Conservation (phyloP, 768 basidiomycete genomes). For the Floccularia luteovirens region DNA sequence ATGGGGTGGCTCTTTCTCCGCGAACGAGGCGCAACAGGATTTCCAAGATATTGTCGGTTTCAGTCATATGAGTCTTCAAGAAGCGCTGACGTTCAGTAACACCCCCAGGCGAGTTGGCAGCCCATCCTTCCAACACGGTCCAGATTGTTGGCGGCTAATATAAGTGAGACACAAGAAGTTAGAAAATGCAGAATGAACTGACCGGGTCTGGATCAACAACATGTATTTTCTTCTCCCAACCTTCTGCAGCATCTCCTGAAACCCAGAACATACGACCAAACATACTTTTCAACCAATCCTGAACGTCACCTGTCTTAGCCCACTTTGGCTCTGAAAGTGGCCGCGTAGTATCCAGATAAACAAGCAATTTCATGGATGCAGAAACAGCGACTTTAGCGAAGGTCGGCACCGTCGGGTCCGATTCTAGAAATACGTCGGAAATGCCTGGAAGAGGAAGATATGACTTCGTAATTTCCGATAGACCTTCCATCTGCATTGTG, state of each 20-base stretch:
- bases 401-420: conserved; percentile 66
- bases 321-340: conserved; percentile 95
- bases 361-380: conserved; percentile 52
- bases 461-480: conserved; percentile 64
- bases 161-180: conserved; percentile 3
- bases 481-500: conserved; percentile 65
- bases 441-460: conserved; percentile 53
- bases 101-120: conserved; percentile 75
- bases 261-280: conserved; percentile 87
- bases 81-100: conserved; percentile 79
- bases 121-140: conserved; percentile 88
- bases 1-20: conserved; percentile 74
- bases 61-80: conserved; percentile 79
- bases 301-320: conserved; percentile 91
- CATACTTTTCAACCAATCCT: conserved; percentile 88
- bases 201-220: conserved; percentile 95
- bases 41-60: conserved; percentile 86
- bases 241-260: conserved; percentile 73
- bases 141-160: conserved; percentile 83
- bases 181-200: conserved; percentile 19
- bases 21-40: conserved; percentile 89
- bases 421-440: conserved; percentile 27
- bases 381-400: conserved; percentile 52
- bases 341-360: conserved; percentile 78
- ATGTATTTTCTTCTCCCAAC: conserved; percentile 92